A percentile compares a stretch with the other conserved stretches of the same genome.
These are phyloP conservation scores for Trametes cingulata DNA, from an alignment of 768 basidiomycete species.

Conservation along the genomic window DNA sequence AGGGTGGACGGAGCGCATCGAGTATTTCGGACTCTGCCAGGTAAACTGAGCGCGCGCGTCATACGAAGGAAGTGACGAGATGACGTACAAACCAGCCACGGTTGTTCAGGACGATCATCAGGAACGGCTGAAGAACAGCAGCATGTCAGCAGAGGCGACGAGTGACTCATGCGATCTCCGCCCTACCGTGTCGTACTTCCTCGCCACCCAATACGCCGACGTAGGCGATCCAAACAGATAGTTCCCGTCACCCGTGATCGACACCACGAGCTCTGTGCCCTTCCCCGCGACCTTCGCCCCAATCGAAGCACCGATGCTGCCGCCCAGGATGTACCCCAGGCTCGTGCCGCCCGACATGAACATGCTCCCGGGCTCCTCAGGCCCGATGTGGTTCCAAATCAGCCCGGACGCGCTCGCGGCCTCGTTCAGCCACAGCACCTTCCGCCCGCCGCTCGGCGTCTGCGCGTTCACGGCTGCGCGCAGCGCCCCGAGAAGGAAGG, in stretches of 20 bases:
- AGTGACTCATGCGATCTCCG: conserved; percentile 19
- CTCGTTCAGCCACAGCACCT: conserved; percentile 60
- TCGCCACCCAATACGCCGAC: conserved; percentile 73
- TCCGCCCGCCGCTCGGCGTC: conserved; percentile 40
- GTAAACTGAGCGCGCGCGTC: not conserved
- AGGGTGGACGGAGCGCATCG: conserved; percentile 67
- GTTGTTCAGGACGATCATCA: conserved; percentile 72
- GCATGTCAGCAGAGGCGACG: not conserved
- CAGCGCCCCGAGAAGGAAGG: conserved; percentile 46
- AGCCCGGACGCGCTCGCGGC: conserved; percentile 55
- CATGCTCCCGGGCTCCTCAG: conserved; percentile 50
- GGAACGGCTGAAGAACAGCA: conserved; percentile 37
- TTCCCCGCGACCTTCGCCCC: conserved; percentile 38
- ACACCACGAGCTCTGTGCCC: conserved; percentile 54
- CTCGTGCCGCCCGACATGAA: conserved; percentile 63
- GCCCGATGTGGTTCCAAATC: conserved; percentile 60
- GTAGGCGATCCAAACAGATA: conserved; percentile 68
- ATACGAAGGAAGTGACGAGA: not conserved
- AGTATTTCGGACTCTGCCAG: conserved; percentile 55
- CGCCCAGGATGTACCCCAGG: conserved; percentile 69
- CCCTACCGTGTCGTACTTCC: conserved; percentile 60
- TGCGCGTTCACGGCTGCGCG: conserved; percentile 41
- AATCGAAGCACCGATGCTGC: conserved; percentile 58
- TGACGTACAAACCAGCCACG: conserved; percentile 62
- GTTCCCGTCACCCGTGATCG: conserved; percentile 69